phyloP scores from a whole-genome alignment of 768 basidiomycete species.

The Leucosporidium creatinivorum region DNA sequence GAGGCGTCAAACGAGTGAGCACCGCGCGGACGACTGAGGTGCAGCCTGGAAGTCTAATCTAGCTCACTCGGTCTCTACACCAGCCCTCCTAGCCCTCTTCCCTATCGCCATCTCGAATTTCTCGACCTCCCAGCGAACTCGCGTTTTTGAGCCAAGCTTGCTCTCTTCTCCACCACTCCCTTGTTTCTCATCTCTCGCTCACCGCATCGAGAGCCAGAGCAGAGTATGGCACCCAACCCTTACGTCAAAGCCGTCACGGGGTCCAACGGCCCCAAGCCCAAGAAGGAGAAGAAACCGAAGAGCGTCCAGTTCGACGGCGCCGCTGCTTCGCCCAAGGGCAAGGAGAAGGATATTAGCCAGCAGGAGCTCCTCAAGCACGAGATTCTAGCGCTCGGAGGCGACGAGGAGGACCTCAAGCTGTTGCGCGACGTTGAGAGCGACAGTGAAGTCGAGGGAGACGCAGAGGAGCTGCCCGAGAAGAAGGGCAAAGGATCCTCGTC shows the following conservation, averaged over 20 bases:
- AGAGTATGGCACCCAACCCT: slow-evolving; percentile 19
- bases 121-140: too few species aligned
- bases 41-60: too few species aligned
- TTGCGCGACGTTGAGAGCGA: slow-evolving; percentile 46
- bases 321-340: neutral
- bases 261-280: neutral
- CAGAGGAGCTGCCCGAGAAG: slow-evolving; percentile 17
- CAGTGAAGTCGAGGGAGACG: slow-evolving; percentile 35
- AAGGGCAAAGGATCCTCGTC: slow-evolving; percentile 19
- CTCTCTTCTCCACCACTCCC: too few species aligned
- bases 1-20: too few species aligned
- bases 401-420: slow-evolving; percentile 49
- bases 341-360: slow-evolving; percentile 7
- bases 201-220: neutral
- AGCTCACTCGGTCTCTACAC: too few species aligned
- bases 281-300: neutral
- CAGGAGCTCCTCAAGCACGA: slow-evolving; percentile 33
- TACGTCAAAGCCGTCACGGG: slow-evolving; percentile 25
- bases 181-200: too few species aligned
- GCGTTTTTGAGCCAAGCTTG: too few species aligned
- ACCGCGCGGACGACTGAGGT: too few species aligned
- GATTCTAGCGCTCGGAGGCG: slow-evolving; percentile 49
- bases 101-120: too few species aligned
- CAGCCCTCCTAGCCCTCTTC: too few species aligned
- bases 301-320: neutral